These are phyloP conservation scores for Monosporozyma servazzii DNA, from an alignment of 805 yeast genomes.

Conservation along the genomic window DNA sequence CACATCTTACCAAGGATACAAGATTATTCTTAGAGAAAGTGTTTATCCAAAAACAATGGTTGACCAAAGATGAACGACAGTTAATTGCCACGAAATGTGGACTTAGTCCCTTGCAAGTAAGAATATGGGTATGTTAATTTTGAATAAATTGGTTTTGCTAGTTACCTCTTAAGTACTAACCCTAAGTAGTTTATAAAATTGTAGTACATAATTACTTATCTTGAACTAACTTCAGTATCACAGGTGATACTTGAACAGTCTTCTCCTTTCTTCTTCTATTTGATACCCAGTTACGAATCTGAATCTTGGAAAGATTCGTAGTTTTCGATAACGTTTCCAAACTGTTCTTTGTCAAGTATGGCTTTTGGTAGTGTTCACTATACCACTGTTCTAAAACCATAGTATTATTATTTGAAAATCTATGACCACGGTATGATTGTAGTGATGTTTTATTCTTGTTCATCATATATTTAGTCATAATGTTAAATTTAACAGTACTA, in stretches of 20 bases:
- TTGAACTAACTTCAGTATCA: slow-evolving; percentile 6
- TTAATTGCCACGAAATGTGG: slow-evolving; percentile 17
- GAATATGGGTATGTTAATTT: slow-evolving; percentile 19
- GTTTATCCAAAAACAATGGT: slow-evolving; percentile 13
- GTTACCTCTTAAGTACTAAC: slow-evolving; percentile 5
- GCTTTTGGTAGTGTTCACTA: slow-evolving; percentile 9
- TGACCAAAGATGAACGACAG: slow-evolving; percentile 18
- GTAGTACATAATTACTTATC: neutral
- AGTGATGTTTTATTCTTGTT: slow-evolving; percentile 1
- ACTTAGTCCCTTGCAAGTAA: slow-evolving; percentile 17
- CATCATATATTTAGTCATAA: slow-evolving; percentile 14
- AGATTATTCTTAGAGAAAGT: slow-evolving; percentile 14
- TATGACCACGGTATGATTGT: slow-evolving; percentile 15
- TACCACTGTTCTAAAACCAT: slow-evolving; percentile 15
- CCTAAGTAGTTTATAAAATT: slow-evolving; percentile 5
- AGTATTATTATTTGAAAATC: slow-evolving; percentile 12
- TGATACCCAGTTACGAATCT: slow-evolving; percentile 24
- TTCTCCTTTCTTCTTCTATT: slow-evolving; percentile 22
- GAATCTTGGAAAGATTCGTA: slow-evolving; percentile 15
- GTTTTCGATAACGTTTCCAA: slow-evolving; percentile 4
- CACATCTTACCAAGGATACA: slow-evolving; percentile 7
- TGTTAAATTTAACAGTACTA: slow-evolving; percentile 7
- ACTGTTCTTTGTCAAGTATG: slow-evolving; percentile 13
- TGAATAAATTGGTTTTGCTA: neutral
- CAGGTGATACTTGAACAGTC: slow-evolving; percentile 9